These are phyloP conservation scores for Diaporthe citrichinensis DNA, from an alignment of 2,329 filamentous ascomycete genomes.

Conservation along the genomic window DNA sequence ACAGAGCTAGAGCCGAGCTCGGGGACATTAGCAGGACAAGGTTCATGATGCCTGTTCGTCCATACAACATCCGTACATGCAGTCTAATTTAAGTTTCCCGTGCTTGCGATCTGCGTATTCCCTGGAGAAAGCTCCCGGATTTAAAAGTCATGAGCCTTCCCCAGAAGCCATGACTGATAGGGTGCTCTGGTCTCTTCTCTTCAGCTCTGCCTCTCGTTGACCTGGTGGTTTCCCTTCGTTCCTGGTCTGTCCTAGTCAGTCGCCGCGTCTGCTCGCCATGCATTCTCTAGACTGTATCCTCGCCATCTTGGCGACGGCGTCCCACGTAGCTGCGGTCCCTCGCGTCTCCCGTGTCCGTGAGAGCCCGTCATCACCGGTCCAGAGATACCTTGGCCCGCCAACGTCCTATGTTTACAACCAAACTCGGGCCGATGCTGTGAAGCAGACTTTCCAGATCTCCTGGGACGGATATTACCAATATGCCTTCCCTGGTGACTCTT, in stretches of 20 bases:
- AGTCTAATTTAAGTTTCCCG: slow-evolving; percentile 11
- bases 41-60: slow-evolving; percentile 29
- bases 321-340: slow-evolving; percentile 40
- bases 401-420: slow-evolving; percentile 50
- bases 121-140: not conserved
- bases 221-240: slow-evolving; percentile 7
- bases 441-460: slow-evolving; percentile 77
- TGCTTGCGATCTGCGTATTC: slow-evolving; percentile 3
- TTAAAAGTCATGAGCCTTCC: slow-evolving; percentile 28
- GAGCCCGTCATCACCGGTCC: not conserved
- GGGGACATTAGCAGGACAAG: slow-evolving; percentile 24
- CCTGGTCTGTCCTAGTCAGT: slow-evolving; percentile 9
- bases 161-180: not conserved
- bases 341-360: slow-evolving; percentile 18
- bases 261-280: slow-evolving; percentile 43
- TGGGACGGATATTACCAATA: slow-evolving; percentile 82
- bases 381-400: slow-evolving; percentile 35
- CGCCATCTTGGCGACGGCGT: slow-evolving; percentile 31
- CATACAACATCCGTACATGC: slow-evolving; percentile 33
- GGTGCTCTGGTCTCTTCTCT: not conserved
- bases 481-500: slow-evolving; percentile 83
- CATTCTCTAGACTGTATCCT: slow-evolving; percentile 32
- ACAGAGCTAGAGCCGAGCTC: slow-evolving; percentile 26
- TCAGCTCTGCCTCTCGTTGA: slow-evolving; percentile 16
- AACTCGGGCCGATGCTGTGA: slow-evolving; percentile 71